phyloP scores from a whole-genome alignment of 2,329 filamentous ascomycete genomes.

The Chrysosporium keratinophilum region DNA sequence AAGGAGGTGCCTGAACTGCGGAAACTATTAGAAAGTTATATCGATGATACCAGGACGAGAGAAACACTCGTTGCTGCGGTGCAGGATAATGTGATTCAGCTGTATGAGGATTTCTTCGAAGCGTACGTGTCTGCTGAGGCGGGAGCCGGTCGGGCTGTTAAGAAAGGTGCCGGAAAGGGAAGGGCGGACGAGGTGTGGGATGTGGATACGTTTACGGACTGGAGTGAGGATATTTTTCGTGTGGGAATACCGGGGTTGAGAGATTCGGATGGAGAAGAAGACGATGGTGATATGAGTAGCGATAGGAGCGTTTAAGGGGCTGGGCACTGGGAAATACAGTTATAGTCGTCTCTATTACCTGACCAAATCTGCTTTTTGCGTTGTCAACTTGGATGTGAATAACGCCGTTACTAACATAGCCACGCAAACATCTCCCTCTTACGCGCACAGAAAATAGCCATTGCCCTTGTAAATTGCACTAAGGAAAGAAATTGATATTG shows the following conservation, averaged over 20 bases:
- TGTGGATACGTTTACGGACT: conserved; percentile 53
- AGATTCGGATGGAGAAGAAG: conserved; percentile 1
- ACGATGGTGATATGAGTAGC: background rate
- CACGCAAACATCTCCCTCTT: too few species aligned
- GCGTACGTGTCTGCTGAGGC: conserved; percentile 35
- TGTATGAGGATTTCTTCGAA: conserved; percentile 56
- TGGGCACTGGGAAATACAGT: too few species aligned
- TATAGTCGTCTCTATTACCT: too few species aligned
- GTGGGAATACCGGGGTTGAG: conserved; percentile 38
- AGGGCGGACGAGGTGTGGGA: conserved; percentile 55
- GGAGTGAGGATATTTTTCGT: conserved; percentile 50
- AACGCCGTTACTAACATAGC: too few species aligned
- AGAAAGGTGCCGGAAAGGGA: conserved; percentile 35
- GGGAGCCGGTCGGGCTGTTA: conserved; percentile 21
- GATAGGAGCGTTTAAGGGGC: background rate
- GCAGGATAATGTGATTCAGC: conserved; percentile 51
- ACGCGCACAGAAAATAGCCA: too few species aligned
- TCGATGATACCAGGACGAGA: conserved; percentile 54
- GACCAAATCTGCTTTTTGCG: too few species aligned
- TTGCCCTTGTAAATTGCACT: too few species aligned
- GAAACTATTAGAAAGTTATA: conserved; percentile 49
- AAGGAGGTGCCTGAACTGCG: conserved; percentile 49
- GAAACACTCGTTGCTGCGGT: conserved; percentile 58
- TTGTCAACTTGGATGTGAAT: too few species aligned
- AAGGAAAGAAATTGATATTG: background rate